Percentiles rank a stretch among this genome's conserved stretches.
phyloP scores from a whole-genome alignment of 2,329 filamentous ascomycete species.

The Paecilomyces variotii region DNA sequence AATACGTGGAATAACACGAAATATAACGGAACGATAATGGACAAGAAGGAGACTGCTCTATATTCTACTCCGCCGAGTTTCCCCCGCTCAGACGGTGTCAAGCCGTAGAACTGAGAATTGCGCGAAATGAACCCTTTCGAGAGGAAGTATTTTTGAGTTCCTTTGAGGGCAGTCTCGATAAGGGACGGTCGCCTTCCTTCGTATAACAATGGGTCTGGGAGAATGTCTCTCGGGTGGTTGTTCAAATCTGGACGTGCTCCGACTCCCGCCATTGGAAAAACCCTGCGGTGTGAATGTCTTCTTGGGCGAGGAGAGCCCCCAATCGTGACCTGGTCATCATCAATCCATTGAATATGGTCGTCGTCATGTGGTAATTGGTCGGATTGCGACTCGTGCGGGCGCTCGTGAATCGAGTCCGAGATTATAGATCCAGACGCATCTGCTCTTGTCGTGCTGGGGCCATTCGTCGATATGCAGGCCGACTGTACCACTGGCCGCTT shows the following conservation, averaged over 20 bases:
- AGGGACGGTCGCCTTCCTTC: slow-evolving; percentile 12
- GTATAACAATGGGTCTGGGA: slow-evolving; percentile 11
- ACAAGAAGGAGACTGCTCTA: slow-evolving; percentile 28
- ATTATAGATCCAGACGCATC: neutral
- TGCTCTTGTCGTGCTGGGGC: neutral
- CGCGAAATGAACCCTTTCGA: slow-evolving; percentile 30
- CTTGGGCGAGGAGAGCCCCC: slow-evolving; percentile 8
- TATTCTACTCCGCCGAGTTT: slow-evolving; percentile 38
- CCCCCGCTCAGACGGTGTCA: slow-evolving; percentile 36
- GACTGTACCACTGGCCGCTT: neutral
- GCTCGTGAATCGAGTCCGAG: slow-evolving; percentile 1
- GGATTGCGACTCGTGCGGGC: neutral
- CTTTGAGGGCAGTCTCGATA: slow-evolving; percentile 17
- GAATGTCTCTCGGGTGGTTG: slow-evolving; percentile 24
- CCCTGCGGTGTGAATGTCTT: slow-evolving; percentile 13
- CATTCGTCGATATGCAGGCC: neutral
- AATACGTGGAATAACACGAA: slow-evolving; percentile 40
- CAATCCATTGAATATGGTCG: slow-evolving; percentile 17
- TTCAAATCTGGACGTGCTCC: slow-evolving; percentile 26
- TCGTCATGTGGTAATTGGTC: neutral
- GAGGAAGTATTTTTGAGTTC: slow-evolving; percentile 22
- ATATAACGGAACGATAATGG: slow-evolving; percentile 36
- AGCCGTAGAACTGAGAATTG: slow-evolving; percentile 44
- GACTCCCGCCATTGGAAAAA: slow-evolving; percentile 29
- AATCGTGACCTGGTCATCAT: slow-evolving; percentile 23